Evolutionary conservation across 352 stramenopile genomes (phyloP).

Genomic region (Hyphochytrium catenoides): DNA sequence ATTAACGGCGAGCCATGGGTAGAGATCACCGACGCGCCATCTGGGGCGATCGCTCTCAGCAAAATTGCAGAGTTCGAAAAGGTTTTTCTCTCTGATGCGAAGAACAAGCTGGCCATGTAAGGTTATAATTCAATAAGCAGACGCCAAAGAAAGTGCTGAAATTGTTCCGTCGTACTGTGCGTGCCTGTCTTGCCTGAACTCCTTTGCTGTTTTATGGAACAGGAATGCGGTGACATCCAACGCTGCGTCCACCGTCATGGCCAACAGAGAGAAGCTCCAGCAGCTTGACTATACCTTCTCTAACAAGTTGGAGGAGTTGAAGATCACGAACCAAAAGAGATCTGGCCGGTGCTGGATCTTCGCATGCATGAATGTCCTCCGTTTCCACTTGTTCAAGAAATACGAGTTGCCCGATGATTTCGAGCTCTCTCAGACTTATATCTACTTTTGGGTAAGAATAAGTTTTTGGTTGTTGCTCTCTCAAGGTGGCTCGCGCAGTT

Average conservation of each 20-base stretch:
- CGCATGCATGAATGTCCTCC: constrained; percentile 9
- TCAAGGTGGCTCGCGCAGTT: not conserved
- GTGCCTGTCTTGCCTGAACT: too few relatives aligned
- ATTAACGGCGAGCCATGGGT: too few relatives aligned
- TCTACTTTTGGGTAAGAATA: constrained; percentile 14
- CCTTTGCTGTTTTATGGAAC: too few relatives aligned
- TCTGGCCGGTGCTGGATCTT: constrained; percentile 15
- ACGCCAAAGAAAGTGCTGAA: too few relatives aligned
- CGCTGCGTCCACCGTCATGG: not conserved
- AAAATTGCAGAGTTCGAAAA: too few relatives aligned
- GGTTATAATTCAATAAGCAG: too few relatives aligned
- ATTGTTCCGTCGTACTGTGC: too few relatives aligned
- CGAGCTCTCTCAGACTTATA: constrained; percentile 12
- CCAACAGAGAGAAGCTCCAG: constrained; percentile 1
- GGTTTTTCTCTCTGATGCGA: too few relatives aligned
- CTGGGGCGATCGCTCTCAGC: too few relatives aligned
- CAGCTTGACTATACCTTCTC: constrained; percentile 3
- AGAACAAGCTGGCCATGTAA: too few relatives aligned
- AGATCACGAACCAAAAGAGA: constrained; percentile 11
- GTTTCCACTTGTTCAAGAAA: constrained; percentile 8
- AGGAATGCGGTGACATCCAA: constrained; percentile 3
- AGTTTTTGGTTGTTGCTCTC: not conserved
- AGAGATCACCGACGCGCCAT: too few relatives aligned
- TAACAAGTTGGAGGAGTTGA: constrained; percentile 7
- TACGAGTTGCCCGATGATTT: constrained; percentile 10